Evolutionary conservation across 305 asterid genomes (phyloP), one percentile per base, ranked within the genome.

Genomic region (Ruellia speciosa): DNA sequence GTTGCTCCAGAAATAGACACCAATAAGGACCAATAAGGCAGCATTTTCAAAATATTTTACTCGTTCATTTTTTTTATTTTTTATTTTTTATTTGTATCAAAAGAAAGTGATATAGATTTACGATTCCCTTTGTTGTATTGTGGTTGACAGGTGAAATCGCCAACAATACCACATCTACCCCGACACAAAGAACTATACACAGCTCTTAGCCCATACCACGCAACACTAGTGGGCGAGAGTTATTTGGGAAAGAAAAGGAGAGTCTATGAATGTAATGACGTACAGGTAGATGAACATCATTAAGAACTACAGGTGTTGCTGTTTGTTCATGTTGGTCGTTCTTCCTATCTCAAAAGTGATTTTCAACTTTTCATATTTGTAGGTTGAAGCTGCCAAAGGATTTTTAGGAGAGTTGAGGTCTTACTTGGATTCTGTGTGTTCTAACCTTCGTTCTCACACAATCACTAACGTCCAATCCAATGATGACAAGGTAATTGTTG

Each of bases 391-490:
- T 70, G 95, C 96, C 68, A 85, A 77, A 79, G 88, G 84, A 55
- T 89, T 93, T 69, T 75, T 93, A 18, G 72, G 70, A 60, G 85
- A 68, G 52, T 64, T 93, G 65, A 74, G 96, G 59, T 48, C 88
- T 53, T 86, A 93, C 81, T 70, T 93, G 81, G 96, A 93, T 52
- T 75, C 87, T 48, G 85, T 93, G 34, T 89, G 95, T 73, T 82
- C 80, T 17, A 84, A 79, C 71, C 83, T 93, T 58, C 94, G 97
- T 13, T 86, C 97, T 56, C 99, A 93, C 71, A 93, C 99, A 60
- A 93, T 93, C 61, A 93, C 99, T 54, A 93, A 93, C 63, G 97
- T 93, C 68, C 99, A 93, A 75, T 93, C 99, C 51, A 93, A 93
- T 63, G 88, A 93, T 66, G 99, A 93, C 65, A 93, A 93, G 99